phyloP scores from a whole-genome alignment of 257 asterid species.

The Nicotiana benthamiana region DNA sequence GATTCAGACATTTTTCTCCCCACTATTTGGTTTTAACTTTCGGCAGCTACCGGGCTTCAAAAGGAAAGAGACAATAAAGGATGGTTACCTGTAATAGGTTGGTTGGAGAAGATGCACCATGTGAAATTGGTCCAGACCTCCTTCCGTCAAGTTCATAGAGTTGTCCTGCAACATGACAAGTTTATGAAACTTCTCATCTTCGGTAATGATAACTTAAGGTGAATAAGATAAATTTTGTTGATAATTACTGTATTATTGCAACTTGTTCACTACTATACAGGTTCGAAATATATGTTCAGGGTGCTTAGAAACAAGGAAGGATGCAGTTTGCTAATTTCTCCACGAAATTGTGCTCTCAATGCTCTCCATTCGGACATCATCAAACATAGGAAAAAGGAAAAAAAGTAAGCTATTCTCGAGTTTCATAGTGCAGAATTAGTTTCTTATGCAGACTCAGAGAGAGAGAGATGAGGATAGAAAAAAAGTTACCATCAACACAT shows the following conservation, averaged over 20 bases:
- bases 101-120: constrained; percentile 63
- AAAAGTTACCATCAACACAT: constrained; percentile 1
- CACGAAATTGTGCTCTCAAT: not conserved
- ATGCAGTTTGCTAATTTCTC: not conserved
- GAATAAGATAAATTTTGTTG: not conserved
- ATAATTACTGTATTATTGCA: not conserved
- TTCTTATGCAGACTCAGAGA: not conserved
- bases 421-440: not conserved
- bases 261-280: not conserved
- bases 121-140: constrained; percentile 73
- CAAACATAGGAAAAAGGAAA: not conserved
- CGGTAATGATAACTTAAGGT: not conserved
- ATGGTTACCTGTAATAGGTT: constrained; percentile 49
- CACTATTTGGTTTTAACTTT: not conserved
- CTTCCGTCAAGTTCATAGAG: constrained; percentile 92
- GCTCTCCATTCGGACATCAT: not conserved
- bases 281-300: not conserved
- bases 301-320: not conserved
- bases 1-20: not conserved
- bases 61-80: not conserved
- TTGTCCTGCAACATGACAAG: constrained; percentile 36
- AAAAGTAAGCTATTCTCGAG: not conserved
- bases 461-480: not conserved
- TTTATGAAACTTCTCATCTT: not conserved
- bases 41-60: not conserved